Evolutionary conservation across 2,329 filamentous ascomycete species (phyloP).

Genomic region (Acarospora socialis): DNA sequence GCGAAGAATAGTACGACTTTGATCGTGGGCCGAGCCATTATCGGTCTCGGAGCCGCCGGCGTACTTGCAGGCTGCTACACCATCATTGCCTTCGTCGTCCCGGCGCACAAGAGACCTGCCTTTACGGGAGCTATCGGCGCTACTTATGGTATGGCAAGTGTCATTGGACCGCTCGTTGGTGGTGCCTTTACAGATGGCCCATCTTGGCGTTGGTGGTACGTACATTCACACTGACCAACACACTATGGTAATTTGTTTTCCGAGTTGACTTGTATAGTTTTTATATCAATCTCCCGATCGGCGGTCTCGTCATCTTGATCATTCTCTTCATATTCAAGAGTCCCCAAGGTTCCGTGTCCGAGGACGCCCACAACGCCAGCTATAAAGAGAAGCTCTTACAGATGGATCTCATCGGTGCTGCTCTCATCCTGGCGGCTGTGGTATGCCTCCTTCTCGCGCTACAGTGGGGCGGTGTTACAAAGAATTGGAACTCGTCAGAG

Average conservation of each 20-base stretch:
- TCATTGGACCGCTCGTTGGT: too few relatives aligned
- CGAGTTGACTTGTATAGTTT: slow-evolving; percentile 4
- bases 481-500: slow-evolving; percentile 23
- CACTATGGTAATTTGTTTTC: not conserved
- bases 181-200: too few relatives aligned
- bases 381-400: slow-evolving; percentile 27
- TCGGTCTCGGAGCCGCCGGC: slow-evolving; percentile 22
- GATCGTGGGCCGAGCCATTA: slow-evolving; percentile 27
- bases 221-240: too few relatives aligned
- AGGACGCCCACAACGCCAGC: slow-evolving; percentile 10
- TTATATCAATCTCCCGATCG: slow-evolving; percentile 9
- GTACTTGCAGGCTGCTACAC: slow-evolving; percentile 30
- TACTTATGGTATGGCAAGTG: slow-evolving; percentile 12
- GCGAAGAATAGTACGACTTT: slow-evolving; percentile 22
- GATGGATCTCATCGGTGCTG: slow-evolving; percentile 31
- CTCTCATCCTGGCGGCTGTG: slow-evolving; percentile 26
- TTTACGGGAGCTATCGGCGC: slow-evolving; percentile 21
- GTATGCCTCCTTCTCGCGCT: slow-evolving; percentile 32
- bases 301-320: too few relatives aligned
- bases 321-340: too few relatives aligned
- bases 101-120: slow-evolving; percentile 21
- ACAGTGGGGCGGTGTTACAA: slow-evolving; percentile 29
- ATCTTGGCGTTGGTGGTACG: too few relatives aligned
- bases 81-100: slow-evolving; percentile 21
- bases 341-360: not conserved